Evolutionary conservation across 805 yeast genomes (phyloP).

Genomic region (Starmera dryadoides): DNA sequence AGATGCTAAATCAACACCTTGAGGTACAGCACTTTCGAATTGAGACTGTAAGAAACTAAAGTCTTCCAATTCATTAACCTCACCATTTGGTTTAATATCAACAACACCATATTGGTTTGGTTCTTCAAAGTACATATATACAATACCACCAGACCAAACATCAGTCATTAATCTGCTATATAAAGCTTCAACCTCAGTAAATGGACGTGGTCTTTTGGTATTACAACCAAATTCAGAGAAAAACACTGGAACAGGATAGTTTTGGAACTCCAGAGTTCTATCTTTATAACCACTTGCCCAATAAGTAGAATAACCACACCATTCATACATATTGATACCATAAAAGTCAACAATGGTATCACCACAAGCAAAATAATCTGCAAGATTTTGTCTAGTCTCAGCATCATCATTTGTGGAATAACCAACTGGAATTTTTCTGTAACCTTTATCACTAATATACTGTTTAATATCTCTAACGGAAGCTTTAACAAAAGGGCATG

Average conservation of each 20-base stretch:
- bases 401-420: slow-evolving; percentile 89
- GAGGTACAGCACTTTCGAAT: slow-evolving; percentile 41
- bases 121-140: slow-evolving; percentile 78
- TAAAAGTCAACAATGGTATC: slow-evolving; percentile 60
- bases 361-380: slow-evolving; percentile 85
- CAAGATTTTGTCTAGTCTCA: slow-evolving; percentile 69
- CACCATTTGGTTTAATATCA: slow-evolving; percentile 30
- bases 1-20: slow-evolving; percentile 25
- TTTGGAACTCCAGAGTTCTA: slow-evolving; percentile 53
- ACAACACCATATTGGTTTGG: slow-evolving; percentile 71
- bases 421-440: slow-evolving; percentile 86
- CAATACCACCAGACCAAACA: slow-evolving; percentile 85
- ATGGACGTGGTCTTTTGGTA: slow-evolving; percentile 55
- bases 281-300: slow-evolving; percentile 57
- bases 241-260: slow-evolving; percentile 66
- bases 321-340: slow-evolving; percentile 82
- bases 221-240: slow-evolving; percentile 83
- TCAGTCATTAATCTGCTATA: slow-evolving; percentile 63
- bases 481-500: slow-evolving; percentile 94
- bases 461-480: slow-evolving; percentile 84
- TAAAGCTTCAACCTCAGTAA: slow-evolving; percentile 61
- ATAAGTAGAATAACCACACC: slow-evolving; percentile 72
- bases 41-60: slow-evolving; percentile 49
- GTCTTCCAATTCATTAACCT: slow-evolving; percentile 51
- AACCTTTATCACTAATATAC: slow-evolving; percentile 58